Base-by-base conservation (phyloP, 2,329 filamentous ascomycete genomes). In the Stagonosporopsis cucurbitacearum region DNA sequence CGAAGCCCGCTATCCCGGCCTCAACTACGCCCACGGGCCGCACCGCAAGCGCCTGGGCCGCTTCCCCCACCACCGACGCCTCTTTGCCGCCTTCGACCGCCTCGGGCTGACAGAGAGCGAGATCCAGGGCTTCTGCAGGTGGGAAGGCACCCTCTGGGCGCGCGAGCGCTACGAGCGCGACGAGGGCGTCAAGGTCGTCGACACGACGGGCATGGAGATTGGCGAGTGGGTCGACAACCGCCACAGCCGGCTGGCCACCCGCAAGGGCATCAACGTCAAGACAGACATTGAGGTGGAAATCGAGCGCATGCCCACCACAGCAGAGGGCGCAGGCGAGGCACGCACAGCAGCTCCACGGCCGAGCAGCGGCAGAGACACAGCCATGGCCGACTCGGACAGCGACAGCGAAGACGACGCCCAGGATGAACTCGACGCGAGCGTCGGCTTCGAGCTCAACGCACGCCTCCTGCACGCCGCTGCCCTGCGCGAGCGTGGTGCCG, bases 101-200 rank as follows among this genome's bases (percentile, higher is more conserved):
- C 81, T 93, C 22, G 82, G 82, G 39, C 80, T 93, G 35, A 94
- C 90, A 7, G 78, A 84, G 54, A 78, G 80, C 65, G 90, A 94
- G 72, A 91, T 94, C 64, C 81, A 85, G 50, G 80, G 81, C 44
- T 80, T 93, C 70, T 92, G 90, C 55, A 88, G 90, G 69, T 94
- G 90, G 90, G 90, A 93, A 78, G 90, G 90, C 54, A 93, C 90
- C 9, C 86, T 88, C 59, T 93, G 90, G 90, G 90, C 90, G 58
- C 88, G 92, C 70, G 88, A 92, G 70, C 85, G 89, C 50, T 94
- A 87, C 70, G 90, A 94, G 79, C 82, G 83, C 54, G 90, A 93
- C 69, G 88, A 92, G 67, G 86, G 86, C 30, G 82, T 89, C 55
- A 77, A 77, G 26, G 91, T 94, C 59, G 76, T 79, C 43, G 90